phyloP scores from a whole-genome alignment of 495 filamentous ascomycete species.

The Penicillium daleae region DNA sequence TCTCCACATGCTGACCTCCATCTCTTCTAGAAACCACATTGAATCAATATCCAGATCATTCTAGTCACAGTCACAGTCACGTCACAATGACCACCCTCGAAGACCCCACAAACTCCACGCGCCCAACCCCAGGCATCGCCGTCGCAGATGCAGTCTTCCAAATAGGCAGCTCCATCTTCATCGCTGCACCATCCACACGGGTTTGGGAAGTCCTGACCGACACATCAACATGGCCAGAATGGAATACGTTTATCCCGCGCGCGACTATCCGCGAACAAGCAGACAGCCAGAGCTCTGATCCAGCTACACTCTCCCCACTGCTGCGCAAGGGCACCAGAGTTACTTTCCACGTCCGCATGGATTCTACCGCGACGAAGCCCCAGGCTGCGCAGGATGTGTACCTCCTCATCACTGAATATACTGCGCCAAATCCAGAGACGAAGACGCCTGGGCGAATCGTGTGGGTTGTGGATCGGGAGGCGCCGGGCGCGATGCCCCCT shows the following conservation, averaged over 20 bases:
- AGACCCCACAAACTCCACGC: constrained; percentile 30
- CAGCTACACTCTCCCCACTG: constrained; percentile 27
- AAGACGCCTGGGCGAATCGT: constrained; percentile 37
- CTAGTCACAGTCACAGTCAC: not conserved
- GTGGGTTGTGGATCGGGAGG: constrained; percentile 37
- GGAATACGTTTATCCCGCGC: constrained; percentile 49
- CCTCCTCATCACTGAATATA: constrained; percentile 35
- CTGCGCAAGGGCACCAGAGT: constrained; percentile 41
- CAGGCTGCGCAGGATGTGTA: constrained; percentile 31
- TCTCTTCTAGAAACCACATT: not conserved
- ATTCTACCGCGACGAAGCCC: constrained; percentile 36
- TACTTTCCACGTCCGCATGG: constrained; percentile 51
- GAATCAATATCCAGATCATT: too few relatives aligned
- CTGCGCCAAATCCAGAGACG: constrained; percentile 29
- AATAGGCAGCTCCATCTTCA: constrained; percentile 39
- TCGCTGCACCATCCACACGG: constrained; percentile 35
- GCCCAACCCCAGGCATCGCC: constrained; percentile 41
- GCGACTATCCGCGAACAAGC: constrained; percentile 43
- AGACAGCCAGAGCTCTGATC: constrained; percentile 21
- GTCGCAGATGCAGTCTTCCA: constrained; percentile 34
- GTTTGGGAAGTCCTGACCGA: constrained; percentile 45
- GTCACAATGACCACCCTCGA: constrained; percentile 20
- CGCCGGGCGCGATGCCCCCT: constrained; percentile 29
- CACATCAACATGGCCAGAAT: constrained; percentile 47
- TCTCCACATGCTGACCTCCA: not conserved